These are phyloP conservation scores for Pyricularia grisea DNA, from an alignment of 2,329 filamentous ascomycete species.

Conservation along the genomic window DNA sequence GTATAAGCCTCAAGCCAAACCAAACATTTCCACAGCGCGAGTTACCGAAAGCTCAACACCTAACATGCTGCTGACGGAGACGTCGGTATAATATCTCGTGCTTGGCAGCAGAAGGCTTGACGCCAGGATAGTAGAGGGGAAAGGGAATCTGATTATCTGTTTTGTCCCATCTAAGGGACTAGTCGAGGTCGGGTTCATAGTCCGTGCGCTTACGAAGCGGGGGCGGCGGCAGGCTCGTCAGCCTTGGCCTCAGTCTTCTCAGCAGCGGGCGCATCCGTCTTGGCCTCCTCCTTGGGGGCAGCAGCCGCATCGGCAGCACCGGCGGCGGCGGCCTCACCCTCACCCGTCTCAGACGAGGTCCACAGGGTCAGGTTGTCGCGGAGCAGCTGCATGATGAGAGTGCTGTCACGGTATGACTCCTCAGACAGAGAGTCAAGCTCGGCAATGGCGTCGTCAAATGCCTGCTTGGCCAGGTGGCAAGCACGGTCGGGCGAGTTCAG, in stretches of 20 bases:
- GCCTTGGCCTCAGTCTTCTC: slow-evolving; percentile 45
- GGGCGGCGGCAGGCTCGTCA: slow-evolving; percentile 25
- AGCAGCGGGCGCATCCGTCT: slow-evolving; percentile 24
- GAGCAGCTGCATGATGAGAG: slow-evolving; percentile 97
- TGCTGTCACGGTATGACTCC: slow-evolving; percentile 99
- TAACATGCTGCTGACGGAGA: not conserved
- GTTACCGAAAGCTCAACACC: slow-evolving; percentile 3
- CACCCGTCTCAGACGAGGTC: slow-evolving; percentile 86
- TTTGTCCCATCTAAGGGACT: not conserved
- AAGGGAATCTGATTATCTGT: not conserved
- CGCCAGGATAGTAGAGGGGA: slow-evolving; percentile 1
- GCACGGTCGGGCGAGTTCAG: slow-evolving; percentile 96
- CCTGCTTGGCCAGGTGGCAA: slow-evolving; percentile 94
- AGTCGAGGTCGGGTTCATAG: not conserved
- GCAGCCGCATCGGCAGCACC: slow-evolving; percentile 34
- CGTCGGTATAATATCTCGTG: not conserved
- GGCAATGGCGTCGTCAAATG: slow-evolving; percentile 94
- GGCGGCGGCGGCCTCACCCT: slow-evolving; percentile 58
- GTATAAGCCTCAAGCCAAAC: slow-evolving; percentile 11
- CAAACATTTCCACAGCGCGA: not conserved
- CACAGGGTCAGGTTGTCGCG: slow-evolving; percentile 96
- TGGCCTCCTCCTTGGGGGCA: slow-evolving; percentile 48
- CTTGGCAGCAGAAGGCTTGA: not conserved
- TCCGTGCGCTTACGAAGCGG: slow-evolving; percentile 40
- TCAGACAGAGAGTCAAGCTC: slow-evolving; percentile 95